These are phyloP conservation scores for Ustilago vetiveriae DNA, from an alignment of 1,284 basidiomycete species.

Conservation along the genomic window DNA sequence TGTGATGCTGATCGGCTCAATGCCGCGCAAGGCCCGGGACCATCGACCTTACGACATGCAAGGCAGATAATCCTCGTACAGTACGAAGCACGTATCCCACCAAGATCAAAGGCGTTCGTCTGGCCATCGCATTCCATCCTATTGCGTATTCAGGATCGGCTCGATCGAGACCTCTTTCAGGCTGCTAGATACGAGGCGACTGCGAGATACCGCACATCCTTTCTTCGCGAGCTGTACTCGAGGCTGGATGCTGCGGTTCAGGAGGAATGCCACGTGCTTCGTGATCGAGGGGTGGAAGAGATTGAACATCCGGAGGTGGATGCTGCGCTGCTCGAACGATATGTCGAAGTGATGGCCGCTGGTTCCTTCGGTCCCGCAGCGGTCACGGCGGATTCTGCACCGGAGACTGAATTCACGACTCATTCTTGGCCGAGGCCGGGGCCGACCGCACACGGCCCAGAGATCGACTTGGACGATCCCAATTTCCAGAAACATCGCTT, in stretches of 20 bases:
- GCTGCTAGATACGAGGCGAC: slow-evolving; percentile 12
- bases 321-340: slow-evolving; percentile 36
- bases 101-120: slow-evolving; percentile 28
- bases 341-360: slow-evolving; percentile 27
- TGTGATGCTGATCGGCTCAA: not conserved
- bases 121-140: slow-evolving; percentile 29
- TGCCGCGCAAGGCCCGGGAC: slow-evolving; percentile 14
- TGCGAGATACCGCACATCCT: slow-evolving; percentile 24
- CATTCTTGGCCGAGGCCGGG: slow-evolving; percentile 21
- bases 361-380: slow-evolving; percentile 4
- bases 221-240: slow-evolving; percentile 37
- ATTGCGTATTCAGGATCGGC: slow-evolving; percentile 23
- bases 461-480: not conserved
- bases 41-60: slow-evolving; percentile 24
- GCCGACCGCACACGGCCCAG: not conserved
- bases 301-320: slow-evolving; percentile 45
- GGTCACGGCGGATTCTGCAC: slow-evolving; percentile 8
- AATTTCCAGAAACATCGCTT: slow-evolving; percentile 19
- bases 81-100: slow-evolving; percentile 41
- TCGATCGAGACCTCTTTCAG: slow-evolving; percentile 34
- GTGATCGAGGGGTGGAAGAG: slow-evolving; percentile 22
- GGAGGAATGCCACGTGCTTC: slow-evolving; percentile 20
- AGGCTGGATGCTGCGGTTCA: slow-evolving; percentile 42
- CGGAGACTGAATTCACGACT: slow-evolving; percentile 32
- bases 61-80: slow-evolving; percentile 31